A percentile compares a stretch with the other conserved stretches of the same genome.
Conservation (phyloP, 164 flowering plant genomes). For the Chimonanthus praecox region DNA sequence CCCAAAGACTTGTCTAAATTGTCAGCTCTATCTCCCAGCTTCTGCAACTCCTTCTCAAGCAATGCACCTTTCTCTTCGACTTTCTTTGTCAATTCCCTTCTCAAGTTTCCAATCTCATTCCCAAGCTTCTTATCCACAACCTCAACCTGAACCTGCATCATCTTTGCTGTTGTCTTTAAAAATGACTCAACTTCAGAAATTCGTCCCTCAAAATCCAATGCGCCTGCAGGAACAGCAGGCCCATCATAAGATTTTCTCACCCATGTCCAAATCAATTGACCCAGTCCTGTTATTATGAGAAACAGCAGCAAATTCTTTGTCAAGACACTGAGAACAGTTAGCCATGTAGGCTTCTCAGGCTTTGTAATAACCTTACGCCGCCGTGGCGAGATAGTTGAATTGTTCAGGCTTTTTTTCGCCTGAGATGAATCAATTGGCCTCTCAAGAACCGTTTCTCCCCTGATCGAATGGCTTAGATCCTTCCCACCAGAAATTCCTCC, state of each 20-base stretch:
- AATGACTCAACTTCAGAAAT: slow-evolving; percentile 54
- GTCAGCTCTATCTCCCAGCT: slow-evolving; percentile 27
- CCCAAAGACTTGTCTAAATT: slow-evolving; percentile 26
- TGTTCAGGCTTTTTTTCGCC: slow-evolving; percentile 18
- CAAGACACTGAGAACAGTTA: slow-evolving; percentile 48
- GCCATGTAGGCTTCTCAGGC: slow-evolving; percentile 50
- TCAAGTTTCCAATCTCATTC: slow-evolving; percentile 19
- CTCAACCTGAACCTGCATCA: slow-evolving; percentile 75
- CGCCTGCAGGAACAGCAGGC: slow-evolving; percentile 10
- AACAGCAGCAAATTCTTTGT: slow-evolving; percentile 51
- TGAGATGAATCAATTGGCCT: slow-evolving; percentile 28
- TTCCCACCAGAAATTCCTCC: slow-evolving; percentile 22
- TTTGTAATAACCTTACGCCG: slow-evolving; percentile 29
- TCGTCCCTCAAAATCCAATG: slow-evolving; percentile 49
- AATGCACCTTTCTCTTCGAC: slow-evolving; percentile 16
- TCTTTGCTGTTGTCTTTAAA: slow-evolving; percentile 45
- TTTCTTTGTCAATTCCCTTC: slow-evolving; percentile 22
- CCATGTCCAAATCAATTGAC: slow-evolving; percentile 43
- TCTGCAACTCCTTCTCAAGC: slow-evolving; percentile 28
- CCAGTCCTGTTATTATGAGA: slow-evolving; percentile 36
- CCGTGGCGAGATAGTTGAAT: slow-evolving; percentile 31
- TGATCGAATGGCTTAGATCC: slow-evolving; percentile 47
- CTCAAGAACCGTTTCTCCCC: slow-evolving; percentile 44
- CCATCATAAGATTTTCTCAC: slow-evolving; percentile 17
- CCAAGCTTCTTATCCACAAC: slow-evolving; percentile 35